A percentile compares a stretch with the other conserved stretches of the same genome.
These are phyloP conservation scores for Aspergillus pseudoviridinutans DNA, from an alignment of 2,329 filamentous ascomycete species.

Conservation along the genomic window DNA sequence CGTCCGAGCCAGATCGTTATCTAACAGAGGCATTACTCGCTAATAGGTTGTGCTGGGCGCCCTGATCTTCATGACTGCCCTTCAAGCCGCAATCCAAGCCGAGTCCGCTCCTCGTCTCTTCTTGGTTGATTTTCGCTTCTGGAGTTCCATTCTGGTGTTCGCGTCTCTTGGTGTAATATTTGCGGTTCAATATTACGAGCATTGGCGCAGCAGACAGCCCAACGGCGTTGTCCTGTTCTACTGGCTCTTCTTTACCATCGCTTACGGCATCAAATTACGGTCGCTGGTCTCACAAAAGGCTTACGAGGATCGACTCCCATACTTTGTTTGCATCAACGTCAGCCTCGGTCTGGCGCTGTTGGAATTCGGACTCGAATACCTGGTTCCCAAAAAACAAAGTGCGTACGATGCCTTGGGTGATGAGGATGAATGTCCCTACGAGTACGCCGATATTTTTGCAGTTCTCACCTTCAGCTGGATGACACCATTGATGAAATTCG, in stretches of 20 bases:
- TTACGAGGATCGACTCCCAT: conserved; percentile 62
- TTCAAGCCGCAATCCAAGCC: conserved; percentile 74
- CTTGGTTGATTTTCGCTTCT: conserved; percentile 79
- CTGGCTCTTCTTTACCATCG: conserved; percentile 82
- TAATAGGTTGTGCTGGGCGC: conserved; percentile 59
- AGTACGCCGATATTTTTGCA: conserved; percentile 93
- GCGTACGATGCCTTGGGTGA: conserved; percentile 65
- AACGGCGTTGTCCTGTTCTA: conserved; percentile 88
- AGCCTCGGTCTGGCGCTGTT: conserved; percentile 65
- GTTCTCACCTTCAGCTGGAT: conserved; percentile 96
- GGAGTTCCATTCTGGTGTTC: conserved; percentile 70
- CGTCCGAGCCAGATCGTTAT: not conserved
- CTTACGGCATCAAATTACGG: conserved; percentile 75
- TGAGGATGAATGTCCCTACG: conserved; percentile 65
- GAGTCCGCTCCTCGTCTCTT: conserved; percentile 65
- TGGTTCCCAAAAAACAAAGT: conserved; percentile 74
- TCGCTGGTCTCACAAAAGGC: conserved; percentile 76
- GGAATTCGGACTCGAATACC: conserved; percentile 78
- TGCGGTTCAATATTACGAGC: conserved; percentile 79
- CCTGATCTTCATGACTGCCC: conserved; percentile 63
- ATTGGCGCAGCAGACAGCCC: conserved; percentile 74
- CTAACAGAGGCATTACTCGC: not conserved
- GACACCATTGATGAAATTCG: conserved; percentile 95
- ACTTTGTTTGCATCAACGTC: conserved; percentile 72
- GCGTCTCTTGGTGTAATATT: conserved; percentile 71